Percentiles rank a stretch among this genome's conserved stretches.
phyloP scores from a whole-genome alignment of 2,329 filamentous ascomycete species.

The Trichoderma afroharzianum region DNA sequence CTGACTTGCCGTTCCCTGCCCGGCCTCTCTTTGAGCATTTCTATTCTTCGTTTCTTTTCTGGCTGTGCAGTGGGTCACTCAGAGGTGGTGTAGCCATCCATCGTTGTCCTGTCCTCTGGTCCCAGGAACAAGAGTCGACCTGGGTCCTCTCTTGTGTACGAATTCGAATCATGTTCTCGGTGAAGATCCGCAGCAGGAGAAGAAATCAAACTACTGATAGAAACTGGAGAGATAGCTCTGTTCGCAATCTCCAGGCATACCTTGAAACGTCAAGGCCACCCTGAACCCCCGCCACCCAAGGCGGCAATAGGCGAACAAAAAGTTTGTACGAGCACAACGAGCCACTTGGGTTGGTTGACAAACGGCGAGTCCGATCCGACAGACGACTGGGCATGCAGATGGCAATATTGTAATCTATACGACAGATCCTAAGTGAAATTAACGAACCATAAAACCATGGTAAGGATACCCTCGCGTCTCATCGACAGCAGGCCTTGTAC shows the following conservation, averaged over 20 bases:
- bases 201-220: not conserved
- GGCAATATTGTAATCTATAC: not conserved
- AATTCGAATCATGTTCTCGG: not conserved
- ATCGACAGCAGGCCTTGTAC: not conserved
- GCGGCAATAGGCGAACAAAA: not conserved
- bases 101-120: not conserved
- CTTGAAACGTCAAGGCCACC: not conserved
- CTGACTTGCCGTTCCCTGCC: not conserved
- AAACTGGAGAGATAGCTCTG: not conserved
- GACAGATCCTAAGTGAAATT: not conserved
- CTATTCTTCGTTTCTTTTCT: not conserved
- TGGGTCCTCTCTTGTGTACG: not conserved
- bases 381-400: not conserved
- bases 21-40: not conserved
- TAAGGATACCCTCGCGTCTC: not conserved
- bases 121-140: not conserved
- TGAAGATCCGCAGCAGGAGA: not conserved
- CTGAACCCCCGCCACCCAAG: not conserved
- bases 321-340: not conserved
- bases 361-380: conserved; percentile 11
- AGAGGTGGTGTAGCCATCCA: not conserved
- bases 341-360: not conserved
- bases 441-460: not conserved
- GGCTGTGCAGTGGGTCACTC: not conserved
- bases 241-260: not conserved